These are phyloP conservation scores for Aspergillus wentii DNA, from an alignment of 495 filamentous ascomycete species.

Conservation along the genomic window DNA sequence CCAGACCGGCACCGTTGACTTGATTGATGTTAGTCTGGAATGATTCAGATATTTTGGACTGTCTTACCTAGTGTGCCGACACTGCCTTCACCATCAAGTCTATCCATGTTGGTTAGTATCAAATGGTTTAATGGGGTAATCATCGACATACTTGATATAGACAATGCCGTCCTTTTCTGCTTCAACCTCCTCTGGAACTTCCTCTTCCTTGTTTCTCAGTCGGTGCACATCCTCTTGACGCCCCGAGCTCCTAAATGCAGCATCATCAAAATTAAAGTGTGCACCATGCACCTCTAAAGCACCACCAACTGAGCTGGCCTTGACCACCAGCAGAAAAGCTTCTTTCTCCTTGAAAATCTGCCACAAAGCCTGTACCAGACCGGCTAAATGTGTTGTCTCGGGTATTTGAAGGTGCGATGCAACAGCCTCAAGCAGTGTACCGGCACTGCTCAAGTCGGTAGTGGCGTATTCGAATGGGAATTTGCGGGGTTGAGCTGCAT, in stretches of 20 bases:
- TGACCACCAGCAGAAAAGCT: slow-evolving; percentile 55
- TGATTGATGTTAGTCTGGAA: slow-evolving; percentile 1
- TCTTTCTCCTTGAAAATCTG: slow-evolving; percentile 64
- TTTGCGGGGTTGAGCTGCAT: slow-evolving; percentile 36
- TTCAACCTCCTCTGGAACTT: slow-evolving; percentile 56
- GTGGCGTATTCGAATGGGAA: slow-evolving; percentile 60
- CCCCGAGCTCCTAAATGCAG: slow-evolving; percentile 59
- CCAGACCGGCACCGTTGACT: slow-evolving; percentile 86
- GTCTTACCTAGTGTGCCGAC: slow-evolving; percentile 61
- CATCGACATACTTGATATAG: slow-evolving; percentile 53
- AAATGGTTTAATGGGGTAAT: slow-evolving; percentile 1
- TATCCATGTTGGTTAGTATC: slow-evolving; percentile 14
- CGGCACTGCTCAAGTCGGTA: slow-evolving; percentile 23
- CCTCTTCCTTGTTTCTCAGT: slow-evolving; percentile 45
- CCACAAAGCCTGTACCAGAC: slow-evolving; percentile 50
- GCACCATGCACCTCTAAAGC: slow-evolving; percentile 45
- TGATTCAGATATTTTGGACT: neutral
- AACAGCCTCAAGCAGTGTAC: slow-evolving; percentile 31
- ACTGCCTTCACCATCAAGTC: slow-evolving; percentile 43
- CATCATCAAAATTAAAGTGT: slow-evolving; percentile 72
- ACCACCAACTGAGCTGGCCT: slow-evolving; percentile 35
- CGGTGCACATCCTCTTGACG: slow-evolving; percentile 63
- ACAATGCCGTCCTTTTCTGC: slow-evolving; percentile 71
- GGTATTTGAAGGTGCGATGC: slow-evolving; percentile 49
- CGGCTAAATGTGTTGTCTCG: slow-evolving; percentile 34